Evolutionary conservation across 2,329 filamentous ascomycete genomes (phyloP).

Genomic region (Colletotrichum falcatum): DNA sequence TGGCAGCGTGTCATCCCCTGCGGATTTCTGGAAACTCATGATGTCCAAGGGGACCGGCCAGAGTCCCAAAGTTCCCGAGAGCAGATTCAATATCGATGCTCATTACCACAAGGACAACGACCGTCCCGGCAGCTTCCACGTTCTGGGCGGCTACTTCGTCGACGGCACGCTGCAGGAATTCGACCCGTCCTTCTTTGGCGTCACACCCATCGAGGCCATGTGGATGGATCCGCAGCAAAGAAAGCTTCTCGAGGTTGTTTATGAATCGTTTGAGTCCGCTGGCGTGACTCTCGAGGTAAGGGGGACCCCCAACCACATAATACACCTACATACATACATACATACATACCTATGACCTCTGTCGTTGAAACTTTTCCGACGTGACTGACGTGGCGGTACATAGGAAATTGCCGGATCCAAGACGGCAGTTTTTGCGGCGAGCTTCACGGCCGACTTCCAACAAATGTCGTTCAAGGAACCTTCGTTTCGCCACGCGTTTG

Average conservation of each 20-base stretch:
- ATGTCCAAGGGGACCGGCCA: too few relatives aligned
- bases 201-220: neutral
- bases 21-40: too few relatives aligned
- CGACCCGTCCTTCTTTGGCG: neutral
- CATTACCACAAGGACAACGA: neutral
- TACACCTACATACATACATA: too few relatives aligned
- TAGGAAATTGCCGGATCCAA: neutral
- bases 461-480: neutral
- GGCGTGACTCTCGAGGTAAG: neutral
- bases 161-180: neutral
- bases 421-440: neutral
- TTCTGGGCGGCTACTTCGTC: neutral
- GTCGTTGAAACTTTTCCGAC: too few relatives aligned
- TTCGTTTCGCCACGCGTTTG: neutral
- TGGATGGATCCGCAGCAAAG: neutral
- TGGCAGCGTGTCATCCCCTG: too few relatives aligned
- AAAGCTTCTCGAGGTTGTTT: neutral
- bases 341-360: too few relatives aligned
- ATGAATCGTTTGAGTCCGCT: neutral
- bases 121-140: neutral
- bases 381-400: too few relatives aligned
- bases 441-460: neutral
- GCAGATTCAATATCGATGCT: neutral
- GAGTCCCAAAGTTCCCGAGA: neutral
- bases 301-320: too few relatives aligned